Evolutionary conservation across 202 grass and related monocot genomes (phyloP), one percentile per base, ranked within the genome.

Genomic region (Saccharum hybrid): DNA sequence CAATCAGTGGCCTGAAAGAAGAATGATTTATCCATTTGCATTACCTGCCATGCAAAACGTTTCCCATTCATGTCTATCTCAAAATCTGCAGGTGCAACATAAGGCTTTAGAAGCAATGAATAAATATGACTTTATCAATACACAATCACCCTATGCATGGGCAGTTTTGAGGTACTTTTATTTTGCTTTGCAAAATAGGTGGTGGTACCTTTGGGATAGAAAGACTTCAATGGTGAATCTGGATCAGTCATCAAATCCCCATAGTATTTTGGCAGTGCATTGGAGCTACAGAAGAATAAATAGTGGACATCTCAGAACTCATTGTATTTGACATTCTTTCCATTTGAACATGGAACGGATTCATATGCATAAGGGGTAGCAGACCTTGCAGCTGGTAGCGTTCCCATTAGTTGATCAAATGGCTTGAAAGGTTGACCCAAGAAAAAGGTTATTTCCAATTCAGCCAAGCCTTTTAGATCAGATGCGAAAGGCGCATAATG

Each of bases 341-440:
- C 49, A 66, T 75, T 19, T n/a, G 4, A 80, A 76, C 23, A 78
- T 76, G 66, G 19, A 68, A 30, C 8, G 80, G 14, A 69, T 69
- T 69, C 23, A 57, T 66, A 68, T 36, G 52, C 63, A 83, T 21
- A 81, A 33, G 75, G 74, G 82, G 80, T 67, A 77, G 72, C 80
- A 77, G 87, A 99, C 96, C 96, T 99, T 36, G 96, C 89, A 89
- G 93, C 84, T 78, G 96, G 96, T 68, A 99, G 82, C 79, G 93
- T 96, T 84, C 96, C 96, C 96, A 99, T 99, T 71, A 99, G 84
- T 88, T 99, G 96, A 84, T 99, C 96, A 86, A 99, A 99, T 87
- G 96, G 96, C 76, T 99, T 99, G 77, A 99, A 99, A 84, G 96
- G 96, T 74, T 99, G 96, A 79, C 96, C 96, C 85, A 99, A 90